Evolutionary conservation across 352 stramenopile species (phyloP).

Genomic region (Phytophthora cactorum): DNA sequence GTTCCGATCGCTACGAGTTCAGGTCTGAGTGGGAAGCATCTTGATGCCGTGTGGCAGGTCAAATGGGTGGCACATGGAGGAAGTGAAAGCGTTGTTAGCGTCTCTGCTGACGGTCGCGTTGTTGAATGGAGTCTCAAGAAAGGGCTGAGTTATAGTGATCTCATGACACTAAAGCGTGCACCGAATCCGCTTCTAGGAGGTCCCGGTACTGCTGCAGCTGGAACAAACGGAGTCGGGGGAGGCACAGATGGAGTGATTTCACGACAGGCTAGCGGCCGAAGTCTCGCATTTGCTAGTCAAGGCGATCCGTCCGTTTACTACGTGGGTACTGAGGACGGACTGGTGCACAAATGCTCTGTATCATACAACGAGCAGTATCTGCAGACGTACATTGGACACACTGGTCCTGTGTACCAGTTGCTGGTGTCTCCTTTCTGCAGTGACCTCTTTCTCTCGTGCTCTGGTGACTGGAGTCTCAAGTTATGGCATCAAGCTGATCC

Average conservation of each 20-base stretch:
- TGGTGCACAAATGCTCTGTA: slow-evolving; percentile 92
- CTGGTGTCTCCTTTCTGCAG: slow-evolving; percentile 87
- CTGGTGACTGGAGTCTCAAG: slow-evolving; percentile 91
- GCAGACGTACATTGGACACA: slow-evolving; percentile 90
- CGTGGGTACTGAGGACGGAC: slow-evolving; percentile 91
- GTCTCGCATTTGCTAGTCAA: slow-evolving; percentile 82
- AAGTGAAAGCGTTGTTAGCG: slow-evolving; percentile 89
- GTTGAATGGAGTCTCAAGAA: slow-evolving; percentile 95
- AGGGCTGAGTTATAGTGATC: slow-evolving; percentile 83
- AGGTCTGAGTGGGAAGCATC: slow-evolving; percentile 73
- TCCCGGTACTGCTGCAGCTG: slow-evolving; percentile 53
- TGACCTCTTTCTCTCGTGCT: slow-evolving; percentile 89
- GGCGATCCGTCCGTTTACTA: slow-evolving; percentile 90
- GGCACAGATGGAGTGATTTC: slow-evolving; percentile 81
- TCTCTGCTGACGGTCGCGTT: slow-evolving; percentile 91
- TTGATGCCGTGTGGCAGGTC: slow-evolving; percentile 93
- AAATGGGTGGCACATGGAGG: slow-evolving; percentile 92
- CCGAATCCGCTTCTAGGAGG: slow-evolving; percentile 67
- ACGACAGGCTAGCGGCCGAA: slow-evolving; percentile 84
- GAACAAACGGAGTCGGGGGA: slow-evolving; percentile 20
- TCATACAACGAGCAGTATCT: slow-evolving; percentile 96
- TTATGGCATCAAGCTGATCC: slow-evolving; percentile 78
- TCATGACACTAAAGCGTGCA: slow-evolving; percentile 93
- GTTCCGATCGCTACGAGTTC: slow-evolving; percentile 65
- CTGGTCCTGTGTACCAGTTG: slow-evolving; percentile 90